Conservation (phyloP, 1,284 basidiomycete species). For the Vanrija sp. region DNA sequence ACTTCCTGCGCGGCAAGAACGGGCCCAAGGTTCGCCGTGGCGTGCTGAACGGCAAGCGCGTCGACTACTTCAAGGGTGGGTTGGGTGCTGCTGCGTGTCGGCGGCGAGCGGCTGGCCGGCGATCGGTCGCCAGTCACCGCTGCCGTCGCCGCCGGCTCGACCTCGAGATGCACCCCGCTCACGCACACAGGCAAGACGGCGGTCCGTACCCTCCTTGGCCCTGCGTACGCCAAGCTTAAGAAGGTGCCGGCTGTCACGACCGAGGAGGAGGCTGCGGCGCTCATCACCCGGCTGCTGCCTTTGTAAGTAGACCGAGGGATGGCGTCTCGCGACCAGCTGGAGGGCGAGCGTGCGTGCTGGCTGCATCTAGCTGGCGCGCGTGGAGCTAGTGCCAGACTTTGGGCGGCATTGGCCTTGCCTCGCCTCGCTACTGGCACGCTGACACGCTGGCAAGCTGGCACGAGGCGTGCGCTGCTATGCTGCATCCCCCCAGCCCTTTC, state of each 20-base stretch:
- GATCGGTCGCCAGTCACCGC: too few relatives aligned
- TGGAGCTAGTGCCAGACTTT: too few relatives aligned
- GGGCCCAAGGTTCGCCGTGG: constrained; percentile 88
- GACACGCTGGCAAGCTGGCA: too few relatives aligned
- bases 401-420: too few relatives aligned
- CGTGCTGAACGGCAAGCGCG: constrained; percentile 86
- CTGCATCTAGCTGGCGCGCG: too few relatives aligned
- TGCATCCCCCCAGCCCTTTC: background rate
- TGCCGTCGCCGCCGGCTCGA: background rate
- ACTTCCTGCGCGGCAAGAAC: constrained; percentile 77
- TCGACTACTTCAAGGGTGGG: constrained; percentile 97
- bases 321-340: background rate
- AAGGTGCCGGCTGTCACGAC: constrained; percentile 70
- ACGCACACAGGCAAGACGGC: constrained; percentile 72
- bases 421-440: too few relatives aligned
- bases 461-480: background rate
- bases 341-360: background rate
- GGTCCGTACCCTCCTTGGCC: constrained; percentile 83
- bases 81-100: constrained; percentile 7
- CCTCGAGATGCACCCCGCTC: background rate
- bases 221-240: constrained; percentile 84
- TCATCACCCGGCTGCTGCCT: constrained; percentile 72
- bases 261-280: constrained; percentile 70
- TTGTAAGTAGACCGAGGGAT: constrained; percentile 37
- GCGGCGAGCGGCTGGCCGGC: background rate